Evolutionary conservation across 140 eudicot genomes (phyloP).

Genomic region (Flaveria floridana): DNA sequence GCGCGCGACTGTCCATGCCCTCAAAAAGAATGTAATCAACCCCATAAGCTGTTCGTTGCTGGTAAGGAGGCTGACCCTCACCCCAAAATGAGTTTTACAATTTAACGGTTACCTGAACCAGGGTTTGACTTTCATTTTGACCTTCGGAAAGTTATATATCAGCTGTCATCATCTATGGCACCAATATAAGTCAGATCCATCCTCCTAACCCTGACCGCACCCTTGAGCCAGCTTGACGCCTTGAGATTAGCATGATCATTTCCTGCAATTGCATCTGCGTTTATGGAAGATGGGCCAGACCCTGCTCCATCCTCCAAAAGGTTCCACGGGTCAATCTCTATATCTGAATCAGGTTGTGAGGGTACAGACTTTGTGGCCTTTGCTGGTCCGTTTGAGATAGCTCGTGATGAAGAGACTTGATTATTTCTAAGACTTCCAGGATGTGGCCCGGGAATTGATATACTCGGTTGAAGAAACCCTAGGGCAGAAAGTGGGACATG

Average conservation of each 20-base stretch:
- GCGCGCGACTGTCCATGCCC: slow-evolving; percentile 17
- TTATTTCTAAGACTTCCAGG: slow-evolving; percentile 32
- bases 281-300: slow-evolving; percentile 59
- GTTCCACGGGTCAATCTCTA: slow-evolving; percentile 77
- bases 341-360: slow-evolving; percentile 52
- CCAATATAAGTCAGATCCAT: slow-evolving; percentile 83
- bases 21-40: neutral
- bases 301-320: slow-evolving; percentile 88
- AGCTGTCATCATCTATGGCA: slow-evolving; percentile 85
- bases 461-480: slow-evolving; percentile 53
- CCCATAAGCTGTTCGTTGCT: neutral
- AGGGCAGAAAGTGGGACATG: slow-evolving; percentile 49
- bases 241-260: slow-evolving; percentile 64
- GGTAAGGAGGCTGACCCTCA: slow-evolving; percentile 10
- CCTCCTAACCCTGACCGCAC: slow-evolving; percentile 84
- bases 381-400: slow-evolving; percentile 42
- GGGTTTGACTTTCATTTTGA: slow-evolving; percentile 26
- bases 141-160: slow-evolving; percentile 27
- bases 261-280: slow-evolving; percentile 56
- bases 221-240: slow-evolving; percentile 83
- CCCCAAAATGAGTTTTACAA: slow-evolving; percentile 32
- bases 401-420: slow-evolving; percentile 46
- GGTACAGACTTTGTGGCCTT: slow-evolving; percentile 45
- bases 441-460: slow-evolving; percentile 41
- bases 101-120: slow-evolving; percentile 26